Evolutionary conservation across 306 rosid genomes (phyloP).

Genomic region (Inga leiocalycina): DNA sequence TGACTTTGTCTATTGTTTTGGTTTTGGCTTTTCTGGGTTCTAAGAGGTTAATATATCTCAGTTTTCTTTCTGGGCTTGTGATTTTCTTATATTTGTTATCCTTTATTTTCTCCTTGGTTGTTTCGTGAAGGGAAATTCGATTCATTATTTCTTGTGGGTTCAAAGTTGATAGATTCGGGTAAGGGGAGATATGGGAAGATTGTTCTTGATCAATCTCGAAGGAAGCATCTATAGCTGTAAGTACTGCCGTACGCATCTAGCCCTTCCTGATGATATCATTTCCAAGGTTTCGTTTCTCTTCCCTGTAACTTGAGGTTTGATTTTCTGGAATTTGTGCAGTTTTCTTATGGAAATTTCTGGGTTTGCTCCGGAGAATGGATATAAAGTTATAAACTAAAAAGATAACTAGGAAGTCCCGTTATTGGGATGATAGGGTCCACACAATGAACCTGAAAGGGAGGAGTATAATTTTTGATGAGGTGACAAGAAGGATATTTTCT

Average conservation of each 20-base stretch:
- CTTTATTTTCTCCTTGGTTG: neutral
- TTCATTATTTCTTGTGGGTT: conserved; percentile 27
- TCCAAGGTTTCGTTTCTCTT: conserved; percentile 52
- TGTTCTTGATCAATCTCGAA: conserved; percentile 61
- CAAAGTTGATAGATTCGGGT: conserved; percentile 28
- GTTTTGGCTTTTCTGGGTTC: conserved; percentile 27
- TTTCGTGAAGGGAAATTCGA: conserved; percentile 27
- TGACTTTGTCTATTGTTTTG: conserved; percentile 3
- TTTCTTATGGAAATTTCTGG: neutral
- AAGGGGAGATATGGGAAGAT: conserved; percentile 65
- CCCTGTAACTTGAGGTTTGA: conserved; percentile 5
- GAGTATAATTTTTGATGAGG: neutral
- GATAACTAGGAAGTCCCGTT: conserved; percentile 7
- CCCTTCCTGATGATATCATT: conserved; percentile 54
- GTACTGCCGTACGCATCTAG: conserved; percentile 65
- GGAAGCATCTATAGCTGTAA: conserved; percentile 72
- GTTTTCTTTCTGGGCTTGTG: neutral
- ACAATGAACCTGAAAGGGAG: neutral
- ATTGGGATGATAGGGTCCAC: neutral
- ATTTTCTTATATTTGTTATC: too few relatives aligned
- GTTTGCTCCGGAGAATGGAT: conserved; percentile 10
- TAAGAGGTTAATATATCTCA: neutral
- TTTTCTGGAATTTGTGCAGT: conserved; percentile 6
- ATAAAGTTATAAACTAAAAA: neutral
- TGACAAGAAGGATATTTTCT: neutral